phyloP scores from a whole-genome alignment of 352 stramenopile species.

The Pythium sp. region DNA sequence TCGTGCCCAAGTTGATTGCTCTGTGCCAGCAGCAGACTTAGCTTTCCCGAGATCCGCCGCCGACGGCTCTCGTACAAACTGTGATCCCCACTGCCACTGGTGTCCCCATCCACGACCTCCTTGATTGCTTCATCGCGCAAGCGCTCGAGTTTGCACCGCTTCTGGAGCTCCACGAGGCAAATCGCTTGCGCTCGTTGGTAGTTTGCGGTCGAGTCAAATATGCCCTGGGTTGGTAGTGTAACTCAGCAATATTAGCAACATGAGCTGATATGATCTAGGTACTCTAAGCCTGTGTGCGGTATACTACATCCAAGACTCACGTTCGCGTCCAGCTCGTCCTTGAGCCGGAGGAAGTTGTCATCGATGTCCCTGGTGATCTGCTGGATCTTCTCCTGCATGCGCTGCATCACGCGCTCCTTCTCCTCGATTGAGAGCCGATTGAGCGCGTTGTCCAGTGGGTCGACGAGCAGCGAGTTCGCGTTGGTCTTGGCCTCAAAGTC shows the following conservation, averaged over 20 bases:
- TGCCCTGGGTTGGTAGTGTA: conserved; percentile 22
- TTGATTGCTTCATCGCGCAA: conserved; percentile 60
- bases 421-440: conserved; percentile 61
- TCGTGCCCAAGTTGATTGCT: conserved; percentile 18
- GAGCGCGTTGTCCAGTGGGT: conserved; percentile 54
- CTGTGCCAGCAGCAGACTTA: conserved; percentile 14
- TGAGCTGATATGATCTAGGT: no score
- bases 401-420: conserved; percentile 68
- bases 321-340: conserved; percentile 50
- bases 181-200: conserved; percentile 58
- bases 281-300: no score
- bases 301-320: conserved; percentile 4
- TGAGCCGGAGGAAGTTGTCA: conserved; percentile 47
- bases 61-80: not conserved
- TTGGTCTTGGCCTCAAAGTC: conserved; percentile 74
- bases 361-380: conserved; percentile 55
- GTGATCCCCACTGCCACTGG: not conserved
- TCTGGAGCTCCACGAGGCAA: conserved; percentile 70
- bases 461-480: conserved; percentile 42
- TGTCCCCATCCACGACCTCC: conserved; percentile 37
- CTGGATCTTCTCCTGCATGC: conserved; percentile 70
- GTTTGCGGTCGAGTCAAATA: conserved; percentile 66
- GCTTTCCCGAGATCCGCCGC: conserved; percentile 11
- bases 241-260: not conserved
- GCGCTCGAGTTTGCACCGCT: conserved; percentile 53